Evolutionary conservation across 2,329 filamentous ascomycete genomes (phyloP), one percentile per base, ranked within the genome.

Genomic region (Trichoderma sp.): DNA sequence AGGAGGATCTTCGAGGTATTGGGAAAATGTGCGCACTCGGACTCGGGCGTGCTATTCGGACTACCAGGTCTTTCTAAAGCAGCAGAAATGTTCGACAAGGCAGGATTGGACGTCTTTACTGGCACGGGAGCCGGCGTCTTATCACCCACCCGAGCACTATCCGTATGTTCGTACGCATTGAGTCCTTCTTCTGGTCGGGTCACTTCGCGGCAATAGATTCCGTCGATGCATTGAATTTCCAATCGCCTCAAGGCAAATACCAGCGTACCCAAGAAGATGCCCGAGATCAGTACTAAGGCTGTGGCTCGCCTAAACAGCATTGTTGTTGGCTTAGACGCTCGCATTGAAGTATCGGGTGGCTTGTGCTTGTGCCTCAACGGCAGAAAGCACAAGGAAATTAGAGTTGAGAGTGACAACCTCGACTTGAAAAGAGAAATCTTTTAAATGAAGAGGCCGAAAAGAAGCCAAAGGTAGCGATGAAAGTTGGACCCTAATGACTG

Each of bases 1-100:
- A 91, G 82, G 33, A 88, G 82, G 41, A 89, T 83, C 77, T 85
- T 85, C 62, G 85, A 85, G 12, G 84, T 85, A 74, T 87, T 83
- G 12, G 87, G 85, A 65, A 88, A 86, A 64, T 78, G 76, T 27
- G 81, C 82, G 80, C 85, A 86, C 6, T 81, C 69, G 60, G 81
- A 79, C 53, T 83, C 24, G 7, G 33, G 6, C 9, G 7, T 35
- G 35, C 31, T 63, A 16, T 53, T 63, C 6, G 24, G 50, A 29
- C 35, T 59, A 14, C 21, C 18, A 16, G 24, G 3, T 9, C n/a
- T 11, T 5, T 27, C 24, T 12, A 53, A 53, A 16, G 12, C 3
- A 29, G 21, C 45, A 50, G 41, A 24, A 4, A 16, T 35, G 7
- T 6, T 35, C 5, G 63, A 21, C 18, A 33, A 29, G 31, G 45